phyloP scores from a whole-genome alignment of 2,329 filamentous ascomycete genomes.

The Scedosporium boydii region DNA sequence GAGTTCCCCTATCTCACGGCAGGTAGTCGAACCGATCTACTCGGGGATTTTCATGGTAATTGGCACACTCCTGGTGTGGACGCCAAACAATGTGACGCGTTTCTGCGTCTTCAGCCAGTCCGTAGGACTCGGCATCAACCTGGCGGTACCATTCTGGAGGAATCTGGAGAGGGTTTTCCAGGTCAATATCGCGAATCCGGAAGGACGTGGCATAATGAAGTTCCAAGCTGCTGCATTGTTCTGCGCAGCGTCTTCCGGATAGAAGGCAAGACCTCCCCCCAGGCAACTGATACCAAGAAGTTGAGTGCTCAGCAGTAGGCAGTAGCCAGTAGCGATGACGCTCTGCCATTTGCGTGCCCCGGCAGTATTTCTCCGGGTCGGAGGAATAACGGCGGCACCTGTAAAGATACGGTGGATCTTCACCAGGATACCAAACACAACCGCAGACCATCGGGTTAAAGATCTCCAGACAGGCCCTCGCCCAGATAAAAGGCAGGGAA shows the following conservation, averaged over 20 bases:
- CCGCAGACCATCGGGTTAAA: not conserved
- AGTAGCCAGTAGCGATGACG: no score
- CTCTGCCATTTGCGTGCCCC: no score
- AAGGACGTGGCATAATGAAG: not conserved
- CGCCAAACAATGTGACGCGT: not conserved
- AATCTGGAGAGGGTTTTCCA: not conserved
- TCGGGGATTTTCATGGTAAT: not conserved
- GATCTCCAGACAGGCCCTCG: not conserved
- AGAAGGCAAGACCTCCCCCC: no score
- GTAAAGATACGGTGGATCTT: not conserved
- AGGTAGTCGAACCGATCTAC: not conserved
- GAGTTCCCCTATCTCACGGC: no score
- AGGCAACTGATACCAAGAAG: no score
- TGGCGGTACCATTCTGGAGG: not conserved
- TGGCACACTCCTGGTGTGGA: not conserved
- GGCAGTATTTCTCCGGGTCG: no score
- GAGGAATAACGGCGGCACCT: no score
- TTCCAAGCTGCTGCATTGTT: not conserved
- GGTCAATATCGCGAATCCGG: not conserved
- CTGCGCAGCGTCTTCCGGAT: no score
- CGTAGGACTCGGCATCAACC: not conserved
- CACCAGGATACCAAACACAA: not conserved
- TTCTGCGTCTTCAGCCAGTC: not conserved
- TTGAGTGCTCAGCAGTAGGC: no score
- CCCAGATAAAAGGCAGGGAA: not conserved